A percentile compares a stretch with the other conserved stretches of the same genome.
These are phyloP conservation scores for Boletus coccyginus DNA, from an alignment of 768 basidiomycete species.

Conservation along the genomic window DNA sequence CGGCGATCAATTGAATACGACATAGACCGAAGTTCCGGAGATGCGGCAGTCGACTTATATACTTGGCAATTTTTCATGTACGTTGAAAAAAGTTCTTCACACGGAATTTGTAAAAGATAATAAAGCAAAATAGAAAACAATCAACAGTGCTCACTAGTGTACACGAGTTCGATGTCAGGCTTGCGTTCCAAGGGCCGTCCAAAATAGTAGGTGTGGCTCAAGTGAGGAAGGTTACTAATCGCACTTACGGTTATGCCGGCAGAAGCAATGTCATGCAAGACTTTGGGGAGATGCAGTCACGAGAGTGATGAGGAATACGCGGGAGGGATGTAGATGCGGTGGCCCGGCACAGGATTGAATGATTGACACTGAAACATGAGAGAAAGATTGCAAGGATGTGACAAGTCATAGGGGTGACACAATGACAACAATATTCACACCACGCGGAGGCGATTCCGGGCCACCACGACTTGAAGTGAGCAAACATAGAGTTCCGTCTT, in stretches of 20 bases:
- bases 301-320: slow-evolving; percentile 3
- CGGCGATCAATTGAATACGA: slow-evolving; percentile 37
- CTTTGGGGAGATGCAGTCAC: slow-evolving; percentile 5
- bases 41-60: slow-evolving; percentile 8
- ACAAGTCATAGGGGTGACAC: slow-evolving; percentile 16
- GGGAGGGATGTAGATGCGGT: not conserved
- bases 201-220: slow-evolving; percentile 4
- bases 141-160: not conserved
- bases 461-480: slow-evolving; percentile 24
- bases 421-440: slow-evolving; percentile 13
- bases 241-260: slow-evolving; percentile 9
- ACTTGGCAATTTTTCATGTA: not conserved
- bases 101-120: slow-evolving; percentile 13
- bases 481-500: slow-evolving; percentile 29
- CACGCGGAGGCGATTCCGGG: slow-evolving; percentile 19
- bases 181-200: slow-evolving; percentile 9
- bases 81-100: slow-evolving; percentile 20
- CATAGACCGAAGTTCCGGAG: slow-evolving; percentile 28
- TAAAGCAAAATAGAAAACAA: slow-evolving; percentile 15
- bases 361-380: slow-evolving; percentile 22
- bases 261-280: slow-evolving; percentile 12
- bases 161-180: not conserved
- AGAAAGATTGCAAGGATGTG: slow-evolving; percentile 22
- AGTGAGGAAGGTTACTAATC: not conserved
- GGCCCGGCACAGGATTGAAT: slow-evolving; percentile 1